Evolutionary conservation across 345 rosid species (phyloP), one percentile per base, ranked within the genome.

Genomic region (Boechera stricta): DNA sequence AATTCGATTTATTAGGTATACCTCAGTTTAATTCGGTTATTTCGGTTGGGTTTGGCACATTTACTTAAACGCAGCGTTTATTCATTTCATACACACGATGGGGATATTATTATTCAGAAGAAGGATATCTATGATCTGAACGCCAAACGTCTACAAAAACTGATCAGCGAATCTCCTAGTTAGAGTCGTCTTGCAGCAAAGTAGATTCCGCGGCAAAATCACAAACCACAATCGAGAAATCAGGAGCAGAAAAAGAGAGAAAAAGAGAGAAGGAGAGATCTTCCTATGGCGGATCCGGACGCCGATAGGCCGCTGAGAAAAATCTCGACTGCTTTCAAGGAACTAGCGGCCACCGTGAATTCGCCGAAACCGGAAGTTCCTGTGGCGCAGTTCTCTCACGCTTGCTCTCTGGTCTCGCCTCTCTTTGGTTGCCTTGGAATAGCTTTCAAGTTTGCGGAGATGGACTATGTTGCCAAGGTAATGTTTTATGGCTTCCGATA

Each of bases 401-500:
- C 99, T 24, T 90, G 96, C 79, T 88, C 99, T 33, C 77, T 89
- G 16, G 98, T 95, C 15, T 95, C 99, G 11, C 98, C 99, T 70
- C 98, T 92, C 48, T 89, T 95, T 61, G 92, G 92, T 29, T 90
- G 97, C 80, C 79, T 95, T 21, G 98, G 99, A 33, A 85, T 95
- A 66, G 98, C 98, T 63, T 94, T 94, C 84, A 95, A 92, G 84
- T 95, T 95, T 71, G 99, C 97, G 0, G 97, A 95, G 77, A 84
- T 86, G 94, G 98, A 95, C 73, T 95, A 90, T 45, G 97, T 92
- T n/a, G 90, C 97, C 73, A 92, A 95, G 94, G 98, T 93, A 44
- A 1, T 15, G 81, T 15, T 56, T 21, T 44, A 13, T 48, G 24
- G 3, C 52, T 47, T n/a, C 49, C 49, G 49, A 44, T 44, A 4